Conservation (phyloP, 78 protist genomes). For the Bodo saltans region DNA sequence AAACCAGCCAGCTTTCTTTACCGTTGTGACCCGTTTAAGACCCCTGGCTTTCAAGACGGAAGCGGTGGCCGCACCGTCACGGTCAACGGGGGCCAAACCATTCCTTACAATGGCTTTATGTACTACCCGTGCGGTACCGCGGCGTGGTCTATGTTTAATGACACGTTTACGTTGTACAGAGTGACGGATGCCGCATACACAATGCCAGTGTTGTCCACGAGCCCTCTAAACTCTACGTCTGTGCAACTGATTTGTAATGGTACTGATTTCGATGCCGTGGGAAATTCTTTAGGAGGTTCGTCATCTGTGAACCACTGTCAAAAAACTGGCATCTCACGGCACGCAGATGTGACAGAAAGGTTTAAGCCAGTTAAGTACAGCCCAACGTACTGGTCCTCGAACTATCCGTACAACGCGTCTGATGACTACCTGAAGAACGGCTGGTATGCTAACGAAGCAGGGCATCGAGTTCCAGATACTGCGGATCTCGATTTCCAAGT, state of each 20-base stretch:
- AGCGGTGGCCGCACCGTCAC: too few relatives aligned
- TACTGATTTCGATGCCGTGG: not conserved
- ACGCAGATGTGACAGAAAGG: not conserved
- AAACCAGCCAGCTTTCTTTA: too few relatives aligned
- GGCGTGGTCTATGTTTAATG: constrained; percentile 19
- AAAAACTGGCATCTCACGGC: not conserved
- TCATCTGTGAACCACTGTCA: not conserved
- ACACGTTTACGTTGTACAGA: constrained; percentile 4
- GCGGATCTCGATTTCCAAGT: not conserved
- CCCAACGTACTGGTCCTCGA: not conserved
- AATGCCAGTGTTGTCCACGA: too few relatives aligned
- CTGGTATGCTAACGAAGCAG: not conserved
- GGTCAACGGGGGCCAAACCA: too few relatives aligned
- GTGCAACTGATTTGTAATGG: not conserved
- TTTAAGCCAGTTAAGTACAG: not conserved
- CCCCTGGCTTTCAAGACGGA: too few relatives aligned
- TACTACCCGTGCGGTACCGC: constrained; percentile 25
- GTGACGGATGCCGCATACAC: too few relatives aligned
- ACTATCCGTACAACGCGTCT: not conserved
- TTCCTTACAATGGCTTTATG: not conserved
- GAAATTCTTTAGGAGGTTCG: not conserved
- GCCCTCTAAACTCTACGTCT: not conserved
- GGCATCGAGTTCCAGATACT: not conserved
- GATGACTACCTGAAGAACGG: not conserved
- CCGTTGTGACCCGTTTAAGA: too few relatives aligned